Evolutionary conservation across 331 rosid species (phyloP), one percentile per base, ranked within the genome.

Genomic region (Cucumis variabilis): DNA sequence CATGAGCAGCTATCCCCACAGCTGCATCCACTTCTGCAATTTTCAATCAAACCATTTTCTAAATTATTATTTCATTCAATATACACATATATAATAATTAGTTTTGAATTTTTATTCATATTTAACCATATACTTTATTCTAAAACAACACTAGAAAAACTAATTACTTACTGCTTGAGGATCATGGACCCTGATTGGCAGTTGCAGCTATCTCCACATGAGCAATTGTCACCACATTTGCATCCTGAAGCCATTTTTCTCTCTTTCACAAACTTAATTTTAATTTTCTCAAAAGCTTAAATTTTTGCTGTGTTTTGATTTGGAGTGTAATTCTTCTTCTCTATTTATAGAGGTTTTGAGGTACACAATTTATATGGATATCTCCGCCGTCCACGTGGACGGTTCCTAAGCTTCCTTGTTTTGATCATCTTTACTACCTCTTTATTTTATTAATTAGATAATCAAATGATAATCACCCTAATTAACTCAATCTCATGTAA

Each of bases 1-100:
- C 94, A 90, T 68, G 33, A 86, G 92, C 95, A 92, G 91, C 19
- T 86, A 11, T 88, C 58, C 63, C 93, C 95, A 27, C 95, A 92
- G 82, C 87, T 91, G 93, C 94, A 92, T 28, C 84, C 93, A 70
- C 74, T 7, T 82, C 91, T 92, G 89, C 88, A 67, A 67, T 37
- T 37, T 7, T 37, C 44, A 37, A 37, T 37, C 44, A 37, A 37
- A 37, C 44, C 44, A 37, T 37, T 37, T 37, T 37, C 7, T 5
- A 37, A 37, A 37, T 37, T 37, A 5, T 37, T 37, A 37, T 37
- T 37, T 37, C 0, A 37, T 37, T 37, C 44, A 37, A 37, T 37
- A 37, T 37, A 37, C 7, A 37, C 37, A 33, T 33, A 37, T 37
- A 37, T 37, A 37, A 37, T 37, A 37, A 37, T 37, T 2, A 37